Evolutionary conservation across 495 filamentous ascomycete genomes (phyloP).

Genomic region (Astrothelium subdiscretum): DNA sequence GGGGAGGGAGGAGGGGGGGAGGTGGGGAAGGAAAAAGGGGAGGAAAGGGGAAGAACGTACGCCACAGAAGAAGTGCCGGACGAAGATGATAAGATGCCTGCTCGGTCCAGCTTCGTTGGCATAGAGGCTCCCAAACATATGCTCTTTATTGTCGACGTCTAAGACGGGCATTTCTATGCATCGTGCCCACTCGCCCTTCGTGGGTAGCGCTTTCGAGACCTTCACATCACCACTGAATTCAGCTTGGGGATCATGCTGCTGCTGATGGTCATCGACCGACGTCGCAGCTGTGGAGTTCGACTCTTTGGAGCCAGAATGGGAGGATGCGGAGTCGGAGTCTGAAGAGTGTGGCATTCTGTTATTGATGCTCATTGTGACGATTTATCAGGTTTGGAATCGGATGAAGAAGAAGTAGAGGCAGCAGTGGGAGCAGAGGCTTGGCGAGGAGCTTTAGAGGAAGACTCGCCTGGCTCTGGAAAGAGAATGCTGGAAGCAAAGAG

Average conservation of each 20-base stretch:
- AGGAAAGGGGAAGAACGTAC: neutral
- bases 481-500: neutral
- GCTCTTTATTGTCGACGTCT: constrained; percentile 7
- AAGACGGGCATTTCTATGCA: neutral
- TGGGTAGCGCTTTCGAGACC: neutral
- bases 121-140: constrained; percentile 12
- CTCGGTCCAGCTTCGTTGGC: neutral
- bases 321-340: neutral
- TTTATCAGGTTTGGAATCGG: neutral
- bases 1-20: neutral
- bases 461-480: constrained; percentile 1
- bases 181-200: neutral
- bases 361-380: neutral
- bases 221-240: neutral
- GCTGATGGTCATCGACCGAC: neutral
- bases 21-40: neutral
- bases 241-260: neutral
- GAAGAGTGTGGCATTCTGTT: constrained; percentile 2
- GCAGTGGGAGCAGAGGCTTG: neutral
- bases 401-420: neutral
- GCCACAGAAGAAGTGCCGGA: constrained; percentile 21
- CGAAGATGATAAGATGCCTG: constrained; percentile 14
- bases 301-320: neutral
- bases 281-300: neutral
- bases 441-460: neutral